These are phyloP conservation scores for Hippophae rhamnoides DNA, from an alignment of 306 rosid genomes.

Conservation along the genomic window DNA sequence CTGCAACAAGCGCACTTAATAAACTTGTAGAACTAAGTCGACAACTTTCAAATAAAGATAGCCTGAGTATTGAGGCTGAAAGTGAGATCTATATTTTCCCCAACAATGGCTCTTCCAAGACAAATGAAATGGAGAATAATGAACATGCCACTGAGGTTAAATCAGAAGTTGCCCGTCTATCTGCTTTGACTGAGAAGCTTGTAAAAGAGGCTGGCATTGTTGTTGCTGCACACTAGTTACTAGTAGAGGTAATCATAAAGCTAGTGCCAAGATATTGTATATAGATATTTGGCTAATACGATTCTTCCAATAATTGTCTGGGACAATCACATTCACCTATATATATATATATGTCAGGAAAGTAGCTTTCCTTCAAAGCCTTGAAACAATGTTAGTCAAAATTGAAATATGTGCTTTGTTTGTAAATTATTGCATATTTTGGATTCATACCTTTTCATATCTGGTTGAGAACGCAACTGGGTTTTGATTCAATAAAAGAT, in stretches of 20 bases:
- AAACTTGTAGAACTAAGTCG: slow-evolving; percentile 57
- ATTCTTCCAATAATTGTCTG: neutral
- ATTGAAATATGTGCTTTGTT: no score
- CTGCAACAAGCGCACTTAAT: slow-evolving; percentile 68
- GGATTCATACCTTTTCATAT: no score
- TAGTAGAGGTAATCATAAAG: slow-evolving; percentile 19
- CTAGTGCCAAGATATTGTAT: slow-evolving; percentile 2
- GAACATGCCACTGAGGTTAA: slow-evolving; percentile 36
- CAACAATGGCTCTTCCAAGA: slow-evolving; percentile 5
- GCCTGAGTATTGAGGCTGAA: slow-evolving; percentile 35
- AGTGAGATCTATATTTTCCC: slow-evolving; percentile 12
- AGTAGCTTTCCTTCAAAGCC: no score
- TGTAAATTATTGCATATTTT: no score
- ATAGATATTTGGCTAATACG: slow-evolving; percentile 4
- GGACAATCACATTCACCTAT: no score
- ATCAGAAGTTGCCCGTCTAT: slow-evolving; percentile 50
- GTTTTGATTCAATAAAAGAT: no score
- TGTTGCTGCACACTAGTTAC: slow-evolving; percentile 26
- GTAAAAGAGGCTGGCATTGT: slow-evolving; percentile 56
- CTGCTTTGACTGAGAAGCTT: slow-evolving; percentile 62
- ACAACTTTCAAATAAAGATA: slow-evolving; percentile 45
- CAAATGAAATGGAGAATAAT: slow-evolving; percentile 8
- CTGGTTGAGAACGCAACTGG: no score
- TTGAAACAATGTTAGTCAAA: no score
- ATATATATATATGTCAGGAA: no score